Percentiles rank a stretch among this genome's conserved stretches.
Evolutionary conservation across 2,329 filamentous ascomycete species (phyloP).

Genomic region (Iodosphaeria phyllophila): DNA sequence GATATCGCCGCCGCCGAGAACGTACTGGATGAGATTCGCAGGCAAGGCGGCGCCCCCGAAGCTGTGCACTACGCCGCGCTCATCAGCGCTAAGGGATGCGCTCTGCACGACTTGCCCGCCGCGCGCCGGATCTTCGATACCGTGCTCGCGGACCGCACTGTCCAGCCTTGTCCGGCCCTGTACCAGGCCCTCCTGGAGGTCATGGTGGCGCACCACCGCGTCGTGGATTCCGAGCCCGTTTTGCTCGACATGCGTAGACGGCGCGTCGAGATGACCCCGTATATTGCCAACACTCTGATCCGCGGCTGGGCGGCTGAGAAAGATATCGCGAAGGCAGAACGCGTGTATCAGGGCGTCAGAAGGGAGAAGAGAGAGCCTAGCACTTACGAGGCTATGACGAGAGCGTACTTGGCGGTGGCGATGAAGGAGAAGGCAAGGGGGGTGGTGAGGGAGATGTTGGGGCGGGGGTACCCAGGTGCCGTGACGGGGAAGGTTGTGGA

Average conservation of each 20-base stretch:
- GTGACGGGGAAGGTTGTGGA: conserved; percentile 90
- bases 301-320: conserved; percentile 85
- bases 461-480: conserved; percentile 74
- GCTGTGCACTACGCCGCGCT: conserved; percentile 91
- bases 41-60: conserved; percentile 59
- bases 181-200: conserved; percentile 96
- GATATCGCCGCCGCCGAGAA: conserved; percentile 75
- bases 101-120: conserved; percentile 74
- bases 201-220: conserved; percentile 86
- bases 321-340: conserved; percentile 59
- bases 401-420: conserved; percentile 74
- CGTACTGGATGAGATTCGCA: conserved; percentile 61
- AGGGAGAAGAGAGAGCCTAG: conserved; percentile 75
- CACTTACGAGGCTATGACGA: conserved; percentile 97
- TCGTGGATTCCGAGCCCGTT: conserved; percentile 55
- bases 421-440: conserved; percentile 57
- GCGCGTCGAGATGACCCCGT: conserved; percentile 74
- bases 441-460: conserved; percentile 80
- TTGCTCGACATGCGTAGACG: conserved; percentile 57
- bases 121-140: conserved; percentile 69
- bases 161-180: conserved; percentile 63
- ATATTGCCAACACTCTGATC: conserved; percentile 96
- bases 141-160: conserved; percentile 47
- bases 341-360: conserved; percentile 64
- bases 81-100: conserved; percentile 90